These are phyloP conservation scores for Xanthoconium purpureum DNA, from an alignment of 768 basidiomycete genomes.

Conservation along the genomic window DNA sequence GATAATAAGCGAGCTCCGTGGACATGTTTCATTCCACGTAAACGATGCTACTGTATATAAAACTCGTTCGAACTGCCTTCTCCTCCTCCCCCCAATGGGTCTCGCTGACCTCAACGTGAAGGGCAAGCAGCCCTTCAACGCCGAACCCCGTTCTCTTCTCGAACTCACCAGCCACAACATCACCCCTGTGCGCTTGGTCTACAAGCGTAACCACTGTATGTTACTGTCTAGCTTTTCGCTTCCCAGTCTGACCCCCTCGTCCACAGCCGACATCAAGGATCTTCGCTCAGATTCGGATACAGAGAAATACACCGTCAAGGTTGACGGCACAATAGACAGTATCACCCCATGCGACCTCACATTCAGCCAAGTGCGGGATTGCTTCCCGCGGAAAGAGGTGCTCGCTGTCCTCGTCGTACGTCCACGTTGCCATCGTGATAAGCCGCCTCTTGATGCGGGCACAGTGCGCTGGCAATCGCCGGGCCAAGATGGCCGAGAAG, in stretches of 20 bases:
- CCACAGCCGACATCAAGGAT: conserved; percentile 27
- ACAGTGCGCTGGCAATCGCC: conserved; percentile 65
- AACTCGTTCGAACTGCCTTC: background rate
- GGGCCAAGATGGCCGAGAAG: conserved; percentile 59
- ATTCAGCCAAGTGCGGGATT: conserved; percentile 12
- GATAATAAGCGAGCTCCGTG: too few relatives aligned
- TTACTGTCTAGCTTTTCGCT: conserved; percentile 10
- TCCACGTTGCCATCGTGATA: background rate
- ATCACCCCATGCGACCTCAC: conserved; percentile 19
- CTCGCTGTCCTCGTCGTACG: conserved; percentile 57
- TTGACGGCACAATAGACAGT: conserved; percentile 27
- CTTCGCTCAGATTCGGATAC: conserved; percentile 16
- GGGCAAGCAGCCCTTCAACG: conserved; percentile 56
- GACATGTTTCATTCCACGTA: background rate
- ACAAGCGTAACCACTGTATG: conserved; percentile 69
- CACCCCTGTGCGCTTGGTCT: conserved; percentile 64
- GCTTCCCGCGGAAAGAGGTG: conserved; percentile 30
- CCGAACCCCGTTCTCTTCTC: conserved; percentile 61
- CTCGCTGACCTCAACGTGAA: conserved; percentile 16
- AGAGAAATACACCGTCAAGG: conserved; percentile 24
- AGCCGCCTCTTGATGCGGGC: background rate
- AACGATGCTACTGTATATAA: background rate
- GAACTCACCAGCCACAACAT: conserved; percentile 43
- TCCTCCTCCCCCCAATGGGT: conserved; percentile 16
- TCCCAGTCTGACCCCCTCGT: background rate